Conservation (phyloP, 768 basidiomycete genomes). For the Ramaria rubella region DNA sequence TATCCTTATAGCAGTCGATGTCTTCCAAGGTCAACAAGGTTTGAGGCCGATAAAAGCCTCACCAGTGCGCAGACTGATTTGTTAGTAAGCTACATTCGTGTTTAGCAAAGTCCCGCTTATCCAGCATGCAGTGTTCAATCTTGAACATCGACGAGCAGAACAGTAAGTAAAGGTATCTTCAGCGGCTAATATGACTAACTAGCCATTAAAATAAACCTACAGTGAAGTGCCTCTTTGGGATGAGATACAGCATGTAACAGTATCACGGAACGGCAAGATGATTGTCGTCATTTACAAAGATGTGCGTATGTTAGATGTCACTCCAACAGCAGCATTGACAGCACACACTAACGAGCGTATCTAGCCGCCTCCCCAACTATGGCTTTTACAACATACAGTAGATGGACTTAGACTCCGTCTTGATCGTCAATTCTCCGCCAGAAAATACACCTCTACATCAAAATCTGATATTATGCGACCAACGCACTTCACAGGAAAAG, state of each 20-base stretch:
- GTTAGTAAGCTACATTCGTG: neutral
- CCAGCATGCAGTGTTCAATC: neutral
- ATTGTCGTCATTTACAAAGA: neutral
- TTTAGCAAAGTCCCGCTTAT: neutral
- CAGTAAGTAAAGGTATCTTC: neutral
- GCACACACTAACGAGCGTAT: neutral
- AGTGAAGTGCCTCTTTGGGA: neutral
- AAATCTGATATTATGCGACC: neutral
- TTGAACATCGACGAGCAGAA: neutral
- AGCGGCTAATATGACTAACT: neutral
- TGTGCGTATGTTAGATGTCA: neutral
- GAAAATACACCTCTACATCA: neutral
- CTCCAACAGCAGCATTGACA: neutral
- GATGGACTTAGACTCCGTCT: neutral
- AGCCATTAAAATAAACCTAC: neutral
- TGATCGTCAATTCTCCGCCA: neutral
- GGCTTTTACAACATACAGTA: neutral
- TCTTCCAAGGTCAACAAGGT: neutral
- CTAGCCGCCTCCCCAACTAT: neutral
- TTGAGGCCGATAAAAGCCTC: neutral
- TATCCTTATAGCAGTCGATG: neutral
- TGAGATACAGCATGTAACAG: neutral
- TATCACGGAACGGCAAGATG: neutral
- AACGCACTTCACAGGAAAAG: neutral
- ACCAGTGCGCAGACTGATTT: neutral